Conservation (phyloP, 1,284 basidiomycete species). For the Melampsora abietis-canadensis region DNA sequence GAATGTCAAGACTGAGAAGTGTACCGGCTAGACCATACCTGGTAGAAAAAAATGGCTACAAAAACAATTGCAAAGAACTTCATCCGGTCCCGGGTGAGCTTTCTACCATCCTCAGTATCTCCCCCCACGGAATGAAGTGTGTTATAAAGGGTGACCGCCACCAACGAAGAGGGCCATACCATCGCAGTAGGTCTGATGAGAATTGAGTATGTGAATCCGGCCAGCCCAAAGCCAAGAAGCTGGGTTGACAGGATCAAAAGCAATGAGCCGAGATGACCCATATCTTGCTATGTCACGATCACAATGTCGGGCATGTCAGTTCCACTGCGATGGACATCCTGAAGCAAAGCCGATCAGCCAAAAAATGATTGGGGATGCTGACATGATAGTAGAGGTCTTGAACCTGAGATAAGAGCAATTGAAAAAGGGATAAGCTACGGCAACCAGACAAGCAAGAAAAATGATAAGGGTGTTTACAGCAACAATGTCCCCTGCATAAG, state of each 20-base stretch:
- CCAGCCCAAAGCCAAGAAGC: slow-evolving; percentile 59
- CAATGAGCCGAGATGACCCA: slow-evolving; percentile 49
- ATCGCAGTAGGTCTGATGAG: slow-evolving; percentile 53
- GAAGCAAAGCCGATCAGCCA: slow-evolving; percentile 55
- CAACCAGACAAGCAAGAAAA: slow-evolving; percentile 9
- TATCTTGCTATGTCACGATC: slow-evolving; percentile 55
- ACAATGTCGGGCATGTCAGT: slow-evolving; percentile 53
- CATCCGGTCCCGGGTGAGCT: slow-evolving; percentile 25
- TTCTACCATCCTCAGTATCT: slow-evolving; percentile 24
- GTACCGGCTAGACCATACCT: slow-evolving; percentile 3
- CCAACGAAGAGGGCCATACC: slow-evolving; percentile 52
- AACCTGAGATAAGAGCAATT: slow-evolving; percentile 51
- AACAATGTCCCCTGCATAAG: slow-evolving; percentile 43
- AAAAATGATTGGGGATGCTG: slow-evolving; percentile 54
- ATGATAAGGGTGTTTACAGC: slow-evolving; percentile 2
- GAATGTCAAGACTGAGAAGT: not conserved
- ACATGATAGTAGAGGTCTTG: slow-evolving; percentile 56
- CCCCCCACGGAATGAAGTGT: slow-evolving; percentile 49
- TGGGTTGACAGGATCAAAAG: slow-evolving; percentile 60
- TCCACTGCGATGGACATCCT: slow-evolving; percentile 53
- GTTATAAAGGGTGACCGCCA: slow-evolving; percentile 54
- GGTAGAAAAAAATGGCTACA: slow-evolving; percentile 27
- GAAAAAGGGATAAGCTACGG: not conserved
- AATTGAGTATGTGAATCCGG: slow-evolving; percentile 54
- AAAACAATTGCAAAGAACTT: slow-evolving; percentile 34